Evolutionary conservation across 257 asterid species (phyloP), one percentile per base, ranked within the genome.

Genomic region (Vinca minor): DNA sequence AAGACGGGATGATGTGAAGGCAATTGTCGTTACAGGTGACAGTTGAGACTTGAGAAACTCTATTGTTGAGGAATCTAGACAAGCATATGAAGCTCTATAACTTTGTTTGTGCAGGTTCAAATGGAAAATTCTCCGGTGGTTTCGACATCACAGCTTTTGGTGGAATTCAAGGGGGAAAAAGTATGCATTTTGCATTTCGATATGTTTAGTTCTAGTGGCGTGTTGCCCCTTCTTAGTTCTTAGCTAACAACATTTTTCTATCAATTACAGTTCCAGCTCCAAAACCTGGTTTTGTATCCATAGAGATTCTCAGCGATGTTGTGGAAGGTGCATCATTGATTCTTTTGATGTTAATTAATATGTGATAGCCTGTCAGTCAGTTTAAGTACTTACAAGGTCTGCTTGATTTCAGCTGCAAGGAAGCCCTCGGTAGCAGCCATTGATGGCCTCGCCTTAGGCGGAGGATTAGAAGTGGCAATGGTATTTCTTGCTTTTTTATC

Each of bases 381-480:
- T n/a, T n/a, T n/a, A n/a, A n/a, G n/a, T n/a, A n/a, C n/a, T 57
- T 36, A 69, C 44, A 23, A 21, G 21, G 32, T 62, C 36, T 5
- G 34, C 23, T 25, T 62, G 36, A 6, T 44, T 54, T 44, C 63
- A 93, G 97, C 85, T 82, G 95, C 85, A 4, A 82, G 77, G 68
- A 93, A 93, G 64, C 99, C 99, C 8, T 87, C 94, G 42, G 99
- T 93, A 63, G 99, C 99, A 38, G 99, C 99, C 3, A 76, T 93
- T 46, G 97, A 93, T 83, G 99, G 97, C 67, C 94, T 87, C 65
- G 99, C 99, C 66, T 78, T 93, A 80, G 99, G 99, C 77, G 99
- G 99, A 72, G 99, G 99, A 55, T 66, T 93, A 49, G 99, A 93
- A 71, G 95, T 89, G 52, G 96, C 97, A 59, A 89, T 89, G 99